Percentiles rank a stretch among this genome's conserved stretches.
phyloP scores from a whole-genome alignment of 768 basidiomycete genomes.

The Russula earlei region DNA sequence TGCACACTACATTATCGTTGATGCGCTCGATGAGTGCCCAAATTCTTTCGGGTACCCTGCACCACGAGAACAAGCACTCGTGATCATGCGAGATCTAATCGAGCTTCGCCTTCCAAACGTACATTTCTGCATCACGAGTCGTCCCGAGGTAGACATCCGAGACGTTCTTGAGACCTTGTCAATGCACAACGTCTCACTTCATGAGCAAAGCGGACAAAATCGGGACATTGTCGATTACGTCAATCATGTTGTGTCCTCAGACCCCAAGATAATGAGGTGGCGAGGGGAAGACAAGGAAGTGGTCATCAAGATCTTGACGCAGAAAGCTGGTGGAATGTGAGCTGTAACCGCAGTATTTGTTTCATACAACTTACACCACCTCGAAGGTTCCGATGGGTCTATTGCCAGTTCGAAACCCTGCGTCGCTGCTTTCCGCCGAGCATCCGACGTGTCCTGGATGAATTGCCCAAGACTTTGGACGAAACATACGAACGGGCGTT shows the following conservation, averaged over 20 bases:
- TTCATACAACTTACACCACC: neutral
- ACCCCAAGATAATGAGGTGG: neutral
- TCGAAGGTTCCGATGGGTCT: neutral
- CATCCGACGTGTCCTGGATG: neutral
- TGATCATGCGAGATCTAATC: neutral
- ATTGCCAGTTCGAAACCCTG: neutral
- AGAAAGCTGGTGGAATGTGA: neutral
- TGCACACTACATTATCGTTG: neutral
- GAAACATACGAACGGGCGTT: no score
- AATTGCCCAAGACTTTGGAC: neutral
- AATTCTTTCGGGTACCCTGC: neutral
- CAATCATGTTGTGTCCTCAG: neutral
- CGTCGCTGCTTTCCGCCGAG: neutral
- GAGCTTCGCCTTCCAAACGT: neutral
- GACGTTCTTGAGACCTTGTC: neutral
- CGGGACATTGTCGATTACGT: neutral
- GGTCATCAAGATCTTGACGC: neutral
- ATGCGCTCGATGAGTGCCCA: neutral
- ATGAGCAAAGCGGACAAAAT: neutral
- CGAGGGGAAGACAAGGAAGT: neutral
- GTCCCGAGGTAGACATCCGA: neutral
- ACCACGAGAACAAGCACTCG: neutral
- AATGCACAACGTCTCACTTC: neutral
- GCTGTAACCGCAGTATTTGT: neutral
- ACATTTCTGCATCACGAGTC: neutral